Evolutionary conservation across 169 alveolate genomes (phyloP), one percentile per base, ranked within the genome.

Genomic region (Plasmodium reichenowi): DNA sequence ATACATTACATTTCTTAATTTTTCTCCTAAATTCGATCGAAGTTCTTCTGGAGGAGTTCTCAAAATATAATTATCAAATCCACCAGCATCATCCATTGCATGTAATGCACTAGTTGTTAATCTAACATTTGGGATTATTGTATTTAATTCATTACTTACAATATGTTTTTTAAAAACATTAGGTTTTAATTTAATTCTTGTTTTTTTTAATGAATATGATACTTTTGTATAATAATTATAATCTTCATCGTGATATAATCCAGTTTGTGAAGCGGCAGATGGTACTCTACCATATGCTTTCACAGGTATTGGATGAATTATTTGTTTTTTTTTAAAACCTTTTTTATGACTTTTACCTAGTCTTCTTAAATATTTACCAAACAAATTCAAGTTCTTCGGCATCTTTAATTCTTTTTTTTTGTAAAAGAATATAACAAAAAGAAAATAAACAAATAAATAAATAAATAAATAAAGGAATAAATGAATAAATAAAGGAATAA

Each of bases 281-380:
- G 98, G 98, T 20, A 89, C 94, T 58, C 98, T 73, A 17, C 97
- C 98, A 87, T 96, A 96, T 13, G 97, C 97, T 88, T 96, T 96
- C 24, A 95, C 98, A 66, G 98, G 98, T n/a, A 96, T 93, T 45
- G 97, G 97, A 32, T 94, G 95, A 70, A 93, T 91, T 74, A 96
- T 72, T 54, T 94, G 96, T 89, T 91, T 88, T 87, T 94, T 94
- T 85, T 96, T 96, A 92, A 94, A 96, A 56, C 95, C 96, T 75
- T 93, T 92, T 70, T 94, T 88, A 54, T 72, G 87, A 52, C 63
- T 60, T 54, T 74, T 90, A 90, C 96, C 96, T 58, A 93, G 89
- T 54, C 94, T 88, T 74, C 96, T 88, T 32, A 94, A 88, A 66
- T 94, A 94, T 91, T 94, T 94, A 50, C 96, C 96, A 58, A 94